Evolutionary conservation across 371 early-diverging fungal species (phyloP).

Genomic region (Rhizopus sp.): DNA sequence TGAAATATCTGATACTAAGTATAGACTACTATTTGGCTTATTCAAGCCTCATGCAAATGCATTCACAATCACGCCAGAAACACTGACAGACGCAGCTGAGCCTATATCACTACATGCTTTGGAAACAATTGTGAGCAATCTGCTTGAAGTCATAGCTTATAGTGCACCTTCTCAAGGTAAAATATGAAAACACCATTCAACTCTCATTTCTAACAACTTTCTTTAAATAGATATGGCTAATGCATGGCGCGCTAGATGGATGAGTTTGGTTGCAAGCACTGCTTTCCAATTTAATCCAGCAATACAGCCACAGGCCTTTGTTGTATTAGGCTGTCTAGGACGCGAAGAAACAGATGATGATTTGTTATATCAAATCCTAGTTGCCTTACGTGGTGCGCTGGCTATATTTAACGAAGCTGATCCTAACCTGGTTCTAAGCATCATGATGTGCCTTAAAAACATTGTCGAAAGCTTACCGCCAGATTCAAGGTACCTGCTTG

Average conservation of each 20-base stretch:
- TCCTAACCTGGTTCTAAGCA: slow-evolving; percentile 75
- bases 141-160: slow-evolving; percentile 77
- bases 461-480: slow-evolving; percentile 82
- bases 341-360: slow-evolving; percentile 88
- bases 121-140: slow-evolving; percentile 78
- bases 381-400: slow-evolving; percentile 83
- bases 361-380: slow-evolving; percentile 85
- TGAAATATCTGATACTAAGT: slow-evolving; percentile 80
- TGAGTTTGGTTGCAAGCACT: slow-evolving; percentile 85
- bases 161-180: slow-evolving; percentile 78
- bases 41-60: slow-evolving; percentile 71
- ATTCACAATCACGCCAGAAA: slow-evolving; percentile 66
- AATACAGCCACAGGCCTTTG: slow-evolving; percentile 92
- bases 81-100: slow-evolving; percentile 67
- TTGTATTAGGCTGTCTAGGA: slow-evolving; percentile 86
- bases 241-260: slow-evolving; percentile 89
- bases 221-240: slow-evolving; percentile 63
- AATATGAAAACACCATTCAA: not conserved
- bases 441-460: slow-evolving; percentile 87
- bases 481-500: slow-evolving; percentile 76
- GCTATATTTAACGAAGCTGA: slow-evolving; percentile 83
- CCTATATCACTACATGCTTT: slow-evolving; percentile 73
- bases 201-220: not conserved
- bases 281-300: slow-evolving; percentile 94
- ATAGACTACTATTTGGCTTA: slow-evolving; percentile 79